Percentiles rank a stretch among this genome's conserved stretches.
phyloP scores from a whole-genome alignment of 371 early-diverging fungal species.

The Syncephalis fuscata region DNA sequence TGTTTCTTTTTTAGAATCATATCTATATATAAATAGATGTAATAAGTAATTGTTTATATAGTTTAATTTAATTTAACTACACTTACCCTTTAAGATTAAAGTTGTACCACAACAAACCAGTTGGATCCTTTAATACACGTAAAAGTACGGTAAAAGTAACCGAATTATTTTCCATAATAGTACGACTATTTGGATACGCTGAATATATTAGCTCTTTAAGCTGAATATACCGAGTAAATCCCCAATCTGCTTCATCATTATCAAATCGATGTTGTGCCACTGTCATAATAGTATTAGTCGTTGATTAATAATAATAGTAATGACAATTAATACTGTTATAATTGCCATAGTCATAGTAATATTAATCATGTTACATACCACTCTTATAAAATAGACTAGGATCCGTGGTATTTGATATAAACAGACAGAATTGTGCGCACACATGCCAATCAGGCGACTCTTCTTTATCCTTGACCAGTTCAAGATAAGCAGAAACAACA shows the following conservation, averaged over 20 bases:
- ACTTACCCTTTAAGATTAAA: slow-evolving; percentile 64
- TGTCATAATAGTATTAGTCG: slow-evolving; percentile 9
- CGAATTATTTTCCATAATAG: slow-evolving; percentile 48
- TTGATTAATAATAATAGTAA: background rate
- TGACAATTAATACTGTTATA: background rate
- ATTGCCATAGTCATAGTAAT: too few species aligned
- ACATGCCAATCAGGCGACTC: slow-evolving; percentile 52
- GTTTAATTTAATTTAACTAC: background rate
- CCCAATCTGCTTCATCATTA: slow-evolving; percentile 83
- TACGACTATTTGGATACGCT: slow-evolving; percentile 24
- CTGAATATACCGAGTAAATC: slow-evolving; percentile 70
- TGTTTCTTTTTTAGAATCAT: slow-evolving; percentile 77
- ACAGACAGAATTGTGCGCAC: slow-evolving; percentile 78
- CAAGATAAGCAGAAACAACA: slow-evolving; percentile 62
- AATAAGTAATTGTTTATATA: slow-evolving; percentile 2
- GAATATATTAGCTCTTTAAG: slow-evolving; percentile 23
- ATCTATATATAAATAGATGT: slow-evolving; percentile 20
- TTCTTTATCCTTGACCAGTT: slow-evolving; percentile 51
- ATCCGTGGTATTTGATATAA: slow-evolving; percentile 59
- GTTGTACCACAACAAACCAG: slow-evolving; percentile 89
- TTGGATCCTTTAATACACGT: slow-evolving; percentile 68
- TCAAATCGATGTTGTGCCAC: slow-evolving; percentile 74
- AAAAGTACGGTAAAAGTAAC: slow-evolving; percentile 59
- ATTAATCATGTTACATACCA: slow-evolving; percentile 34
- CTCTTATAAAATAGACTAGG: slow-evolving; percentile 39